A percentile compares a stretch with the other conserved stretches of the same genome.
Conservation (phyloP, 352 stramenopile species). For the Globisporangium spiculum region DNA sequence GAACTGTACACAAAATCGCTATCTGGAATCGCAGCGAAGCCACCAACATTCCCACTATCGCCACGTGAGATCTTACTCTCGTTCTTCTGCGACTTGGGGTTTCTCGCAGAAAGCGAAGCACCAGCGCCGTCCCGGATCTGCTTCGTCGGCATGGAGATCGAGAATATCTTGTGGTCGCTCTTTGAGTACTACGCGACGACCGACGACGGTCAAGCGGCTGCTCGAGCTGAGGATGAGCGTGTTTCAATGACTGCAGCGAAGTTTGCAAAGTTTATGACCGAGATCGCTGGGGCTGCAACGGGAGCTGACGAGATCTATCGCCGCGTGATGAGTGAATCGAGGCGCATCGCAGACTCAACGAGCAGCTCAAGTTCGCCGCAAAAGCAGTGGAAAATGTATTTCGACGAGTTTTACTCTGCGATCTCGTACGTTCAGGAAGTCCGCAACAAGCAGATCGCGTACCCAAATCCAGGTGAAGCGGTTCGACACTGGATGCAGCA, state of each 20-base stretch:
- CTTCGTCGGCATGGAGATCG: conserved; percentile 65
- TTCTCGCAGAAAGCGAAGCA: conserved; percentile 45
- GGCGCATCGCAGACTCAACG: conserved; percentile 4
- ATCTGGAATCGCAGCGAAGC: neutral
- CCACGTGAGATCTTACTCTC: conserved; percentile 61
- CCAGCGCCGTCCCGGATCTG: conserved; percentile 37
- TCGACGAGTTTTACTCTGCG: conserved; percentile 74
- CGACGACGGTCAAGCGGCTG: neutral
- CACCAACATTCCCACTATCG: conserved; percentile 38
- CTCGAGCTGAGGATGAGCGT: conserved; percentile 25
- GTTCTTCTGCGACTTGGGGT: conserved; percentile 64
- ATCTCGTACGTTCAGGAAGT: conserved; percentile 58
- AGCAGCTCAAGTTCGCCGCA: neutral
- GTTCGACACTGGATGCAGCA: conserved; percentile 74
- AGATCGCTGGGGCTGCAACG: conserved; percentile 43
- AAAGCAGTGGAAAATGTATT: conserved; percentile 33
- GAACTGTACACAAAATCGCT: conserved; percentile 46
- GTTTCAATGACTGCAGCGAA: conserved; percentile 45
- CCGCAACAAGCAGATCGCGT: conserved; percentile 26
- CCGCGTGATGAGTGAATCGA: conserved; percentile 38
- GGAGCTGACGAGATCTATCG: conserved; percentile 41
- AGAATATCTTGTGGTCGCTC: conserved; percentile 73
- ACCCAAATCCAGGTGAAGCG: conserved; percentile 51
- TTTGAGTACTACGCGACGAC: conserved; percentile 72
- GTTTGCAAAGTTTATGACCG: conserved; percentile 65